Evolutionary conservation across 257 asterid genomes (phyloP).

Genomic region (Solanum ossicruentum): DNA sequence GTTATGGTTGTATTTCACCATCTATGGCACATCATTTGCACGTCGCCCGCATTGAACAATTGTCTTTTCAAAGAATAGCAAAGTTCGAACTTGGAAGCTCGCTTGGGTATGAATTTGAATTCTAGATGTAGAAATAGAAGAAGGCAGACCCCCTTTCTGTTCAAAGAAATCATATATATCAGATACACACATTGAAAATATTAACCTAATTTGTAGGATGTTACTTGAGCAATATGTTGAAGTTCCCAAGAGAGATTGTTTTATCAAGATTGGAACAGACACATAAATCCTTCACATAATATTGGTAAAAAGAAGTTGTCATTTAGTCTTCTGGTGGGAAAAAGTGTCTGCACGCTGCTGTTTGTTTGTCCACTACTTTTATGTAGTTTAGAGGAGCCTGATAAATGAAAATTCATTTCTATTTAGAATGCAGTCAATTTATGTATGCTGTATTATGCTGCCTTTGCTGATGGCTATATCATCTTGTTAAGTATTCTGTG

Average conservation of each 20-base stretch:
- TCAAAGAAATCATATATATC: no score
- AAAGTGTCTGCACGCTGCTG: neutral
- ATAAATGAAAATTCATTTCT: neutral
- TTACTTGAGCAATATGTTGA: neutral
- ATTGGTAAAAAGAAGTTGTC: neutral
- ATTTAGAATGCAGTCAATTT: neutral
- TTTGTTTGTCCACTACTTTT: neutral
- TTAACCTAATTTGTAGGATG: no score
- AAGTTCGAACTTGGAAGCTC: no score
- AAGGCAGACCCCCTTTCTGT: no score
- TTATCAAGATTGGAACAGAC: slow-evolving; percentile 34
- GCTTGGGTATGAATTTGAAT: no score
- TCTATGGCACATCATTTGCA: slow-evolving; percentile 4
- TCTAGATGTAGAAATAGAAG: no score
- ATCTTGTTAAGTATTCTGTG: neutral
- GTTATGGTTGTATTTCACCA: slow-evolving; percentile 17
- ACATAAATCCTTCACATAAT: slow-evolving; percentile 17
- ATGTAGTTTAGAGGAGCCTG: neutral
- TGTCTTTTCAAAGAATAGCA: slow-evolving; percentile 17
- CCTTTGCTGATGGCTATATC: neutral
- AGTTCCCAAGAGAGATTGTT: neutral
- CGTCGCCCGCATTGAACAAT: slow-evolving; percentile 62
- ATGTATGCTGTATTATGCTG: neutral
- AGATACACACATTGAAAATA: no score
- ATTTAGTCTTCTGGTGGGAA: neutral